Evolutionary conservation across 2,329 filamentous ascomycete genomes (phyloP).

Genomic region (Aspergillus niger): DNA sequence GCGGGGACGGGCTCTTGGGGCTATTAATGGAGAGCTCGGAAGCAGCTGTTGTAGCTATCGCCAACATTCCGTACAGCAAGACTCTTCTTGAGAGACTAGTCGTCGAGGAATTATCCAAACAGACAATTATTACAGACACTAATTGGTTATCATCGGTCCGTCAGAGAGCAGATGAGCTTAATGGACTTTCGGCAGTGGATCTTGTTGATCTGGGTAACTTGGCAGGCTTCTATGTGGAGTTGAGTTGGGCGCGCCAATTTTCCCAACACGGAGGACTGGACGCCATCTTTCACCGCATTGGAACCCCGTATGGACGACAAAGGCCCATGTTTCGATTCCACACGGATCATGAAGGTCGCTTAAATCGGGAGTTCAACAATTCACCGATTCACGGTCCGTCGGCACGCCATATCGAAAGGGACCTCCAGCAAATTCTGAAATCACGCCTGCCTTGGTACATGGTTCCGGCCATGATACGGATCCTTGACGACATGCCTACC

Average conservation of each 20-base stretch:
- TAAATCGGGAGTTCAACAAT: neutral
- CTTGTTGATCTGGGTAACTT: neutral
- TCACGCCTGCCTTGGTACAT: constrained; percentile 9
- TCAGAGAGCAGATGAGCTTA: neutral
- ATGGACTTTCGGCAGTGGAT: neutral
- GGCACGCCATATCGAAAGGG: neutral
- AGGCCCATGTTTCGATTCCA: constrained; percentile 3
- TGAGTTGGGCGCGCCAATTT: constrained; percentile 11
- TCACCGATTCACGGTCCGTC: neutral
- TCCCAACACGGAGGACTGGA: constrained; percentile 7
- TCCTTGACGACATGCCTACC: constrained; percentile 10
- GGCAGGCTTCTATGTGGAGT: neutral
- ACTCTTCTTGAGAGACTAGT: neutral
- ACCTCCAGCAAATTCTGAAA: neutral
- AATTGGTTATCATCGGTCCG: neutral
- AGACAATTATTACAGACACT: neutral
- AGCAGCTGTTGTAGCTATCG: neutral
- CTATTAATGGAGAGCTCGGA: neutral
- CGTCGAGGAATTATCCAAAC: neutral
- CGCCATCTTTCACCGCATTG: constrained; percentile 4
- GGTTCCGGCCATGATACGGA: constrained; percentile 3
- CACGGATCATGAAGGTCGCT: constrained; percentile 3
- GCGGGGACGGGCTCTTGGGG: neutral
- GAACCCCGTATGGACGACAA: neutral
- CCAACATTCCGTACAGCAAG: constrained; percentile 6